Evolutionary conservation across 2,329 filamentous ascomycete genomes (phyloP).

Genomic region (Daldinia sp.): DNA sequence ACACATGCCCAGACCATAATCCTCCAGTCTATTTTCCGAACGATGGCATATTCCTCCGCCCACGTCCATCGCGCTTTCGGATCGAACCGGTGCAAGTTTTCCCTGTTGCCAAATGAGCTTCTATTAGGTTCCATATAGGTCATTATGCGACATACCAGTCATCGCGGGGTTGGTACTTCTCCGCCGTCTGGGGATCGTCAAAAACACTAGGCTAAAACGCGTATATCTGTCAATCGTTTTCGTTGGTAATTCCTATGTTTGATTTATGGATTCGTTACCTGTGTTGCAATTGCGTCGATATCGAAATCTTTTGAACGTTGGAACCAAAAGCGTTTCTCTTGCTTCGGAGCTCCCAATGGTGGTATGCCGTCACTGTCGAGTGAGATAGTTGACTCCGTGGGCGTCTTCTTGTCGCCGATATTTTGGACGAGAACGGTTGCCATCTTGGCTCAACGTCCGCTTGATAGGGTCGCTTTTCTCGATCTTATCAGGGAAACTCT

Average conservation of each 20-base stretch:
- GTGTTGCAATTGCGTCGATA: conserved; percentile 43
- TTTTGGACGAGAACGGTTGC: conserved; percentile 41
- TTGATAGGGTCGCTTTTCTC: background rate
- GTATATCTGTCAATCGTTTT: conserved; percentile 5
- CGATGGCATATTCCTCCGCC: conserved; percentile 50
- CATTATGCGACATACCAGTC: conserved; percentile 35
- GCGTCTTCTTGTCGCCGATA: conserved; percentile 30
- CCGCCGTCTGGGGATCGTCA: conserved; percentile 57
- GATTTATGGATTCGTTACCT: conserved; percentile 28
- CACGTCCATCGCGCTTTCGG: conserved; percentile 52
- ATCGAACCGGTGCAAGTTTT: conserved; percentile 52
- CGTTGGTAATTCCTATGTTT: background rate
- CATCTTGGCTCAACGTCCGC: conserved; percentile 31
- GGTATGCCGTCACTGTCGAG: conserved; percentile 40
- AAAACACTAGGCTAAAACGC: conserved; percentile 56
- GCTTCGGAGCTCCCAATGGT: conserved; percentile 45
- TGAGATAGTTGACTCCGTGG: conserved; percentile 39
- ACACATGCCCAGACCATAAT: conserved; percentile 62
- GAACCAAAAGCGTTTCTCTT: conserved; percentile 51
- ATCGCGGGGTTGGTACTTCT: conserved; percentile 51
- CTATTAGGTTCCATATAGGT: background rate
- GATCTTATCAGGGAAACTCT: background rate
- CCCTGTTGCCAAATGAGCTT: conserved; percentile 39
- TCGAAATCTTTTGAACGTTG: conserved; percentile 46
- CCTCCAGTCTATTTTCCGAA: conserved; percentile 49